Evolutionary conservation across 495 filamentous ascomycete genomes (phyloP).

Genomic region (Daldinia childiae): DNA sequence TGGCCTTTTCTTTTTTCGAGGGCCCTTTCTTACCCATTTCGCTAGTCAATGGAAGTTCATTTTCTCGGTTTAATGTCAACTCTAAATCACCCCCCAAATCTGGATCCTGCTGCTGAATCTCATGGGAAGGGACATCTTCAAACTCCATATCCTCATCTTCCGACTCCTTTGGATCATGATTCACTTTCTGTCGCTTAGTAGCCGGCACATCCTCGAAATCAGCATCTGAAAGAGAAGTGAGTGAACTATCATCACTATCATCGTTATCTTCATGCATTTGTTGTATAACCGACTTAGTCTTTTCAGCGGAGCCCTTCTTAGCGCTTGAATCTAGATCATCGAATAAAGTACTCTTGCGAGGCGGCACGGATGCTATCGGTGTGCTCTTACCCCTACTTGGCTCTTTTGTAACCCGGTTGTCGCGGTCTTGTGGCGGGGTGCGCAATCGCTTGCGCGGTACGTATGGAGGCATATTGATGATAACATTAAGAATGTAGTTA

Average conservation of each 20-base stretch:
- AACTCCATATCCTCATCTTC: conserved; percentile 82
- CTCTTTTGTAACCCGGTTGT: conserved; percentile 18
- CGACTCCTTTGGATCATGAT: conserved; percentile 34
- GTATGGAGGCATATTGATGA: conserved; percentile 54
- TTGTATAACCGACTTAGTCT: conserved; percentile 58
- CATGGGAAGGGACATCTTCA: conserved; percentile 76
- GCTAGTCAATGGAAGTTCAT: conserved; percentile 62
- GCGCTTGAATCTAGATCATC: conserved; percentile 70
- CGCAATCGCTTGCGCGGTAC: conserved; percentile 59
- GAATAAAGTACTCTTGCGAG: conserved; percentile 68
- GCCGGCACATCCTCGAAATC: conserved; percentile 72
- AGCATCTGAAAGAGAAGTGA: conserved; percentile 72
- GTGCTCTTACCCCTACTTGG: conserved; percentile 33
- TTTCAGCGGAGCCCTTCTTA: conserved; percentile 58
- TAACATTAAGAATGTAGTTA: conserved; percentile 10
- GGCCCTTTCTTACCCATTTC: conserved; percentile 83
- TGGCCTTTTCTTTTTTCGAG: conserved; percentile 81
- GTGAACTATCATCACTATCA: conserved; percentile 54
- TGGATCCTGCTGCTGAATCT: conserved; percentile 43
- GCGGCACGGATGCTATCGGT: conserved; percentile 34
- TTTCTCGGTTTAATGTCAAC: conserved; percentile 74
- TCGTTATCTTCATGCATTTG: conserved; percentile 64
- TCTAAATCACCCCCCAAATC: conserved; percentile 71
- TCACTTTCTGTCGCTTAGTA: conserved; percentile 44
- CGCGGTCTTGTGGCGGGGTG: conserved; percentile 41